Percentiles rank a stretch among this genome's conserved stretches.
These are phyloP conservation scores for Cicer cuneatum DNA, from an alignment of 306 rosid genomes.

Conservation along the genomic window DNA sequence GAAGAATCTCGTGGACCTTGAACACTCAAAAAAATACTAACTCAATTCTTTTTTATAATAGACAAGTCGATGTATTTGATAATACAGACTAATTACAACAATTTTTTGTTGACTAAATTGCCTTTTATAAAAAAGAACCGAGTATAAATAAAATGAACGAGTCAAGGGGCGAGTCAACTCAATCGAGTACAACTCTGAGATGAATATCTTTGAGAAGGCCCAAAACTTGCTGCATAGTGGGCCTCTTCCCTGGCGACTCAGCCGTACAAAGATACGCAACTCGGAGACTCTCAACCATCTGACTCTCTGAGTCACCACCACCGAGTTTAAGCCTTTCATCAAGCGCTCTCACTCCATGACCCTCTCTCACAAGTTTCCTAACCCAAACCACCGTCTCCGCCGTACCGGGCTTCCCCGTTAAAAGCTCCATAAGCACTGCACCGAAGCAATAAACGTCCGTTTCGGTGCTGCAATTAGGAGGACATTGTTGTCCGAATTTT, in stretches of 20 bases:
- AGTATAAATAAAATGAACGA: not conserved
- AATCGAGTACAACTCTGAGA: slow-evolving; percentile 45
- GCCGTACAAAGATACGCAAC: slow-evolving; percentile 93
- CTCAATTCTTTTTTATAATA: too few species aligned
- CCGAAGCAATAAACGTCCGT: slow-evolving; percentile 95
- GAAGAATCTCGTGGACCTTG: not conserved
- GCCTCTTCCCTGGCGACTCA: slow-evolving; percentile 85
- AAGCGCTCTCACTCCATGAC: slow-evolving; percentile 54
- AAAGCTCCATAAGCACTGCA: slow-evolving; percentile 85
- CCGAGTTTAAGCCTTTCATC: slow-evolving; percentile 61
- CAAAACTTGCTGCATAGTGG: slow-evolving; percentile 84
- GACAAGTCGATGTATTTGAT: too few species aligned
- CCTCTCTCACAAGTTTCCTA: slow-evolving; percentile 82
- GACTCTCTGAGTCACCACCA: slow-evolving; percentile 54
- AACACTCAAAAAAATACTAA: not conserved
- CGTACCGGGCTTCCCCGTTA: slow-evolving; percentile 77
- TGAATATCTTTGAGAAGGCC: slow-evolving; percentile 86
- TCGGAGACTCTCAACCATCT: slow-evolving; percentile 89
- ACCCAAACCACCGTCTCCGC: slow-evolving; percentile 91
- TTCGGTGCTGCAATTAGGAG: slow-evolving; percentile 51
- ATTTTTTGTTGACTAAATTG: too few species aligned
- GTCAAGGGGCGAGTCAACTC: slow-evolving; percentile 29
- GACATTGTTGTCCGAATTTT: slow-evolving; percentile 39
- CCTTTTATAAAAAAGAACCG: too few species aligned
- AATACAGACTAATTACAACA: too few species aligned